A percentile compares a stretch with the other conserved stretches of the same genome.
Conservation (phyloP, 495 filamentous ascomycete genomes). For the Chaetomium cochliodes region DNA sequence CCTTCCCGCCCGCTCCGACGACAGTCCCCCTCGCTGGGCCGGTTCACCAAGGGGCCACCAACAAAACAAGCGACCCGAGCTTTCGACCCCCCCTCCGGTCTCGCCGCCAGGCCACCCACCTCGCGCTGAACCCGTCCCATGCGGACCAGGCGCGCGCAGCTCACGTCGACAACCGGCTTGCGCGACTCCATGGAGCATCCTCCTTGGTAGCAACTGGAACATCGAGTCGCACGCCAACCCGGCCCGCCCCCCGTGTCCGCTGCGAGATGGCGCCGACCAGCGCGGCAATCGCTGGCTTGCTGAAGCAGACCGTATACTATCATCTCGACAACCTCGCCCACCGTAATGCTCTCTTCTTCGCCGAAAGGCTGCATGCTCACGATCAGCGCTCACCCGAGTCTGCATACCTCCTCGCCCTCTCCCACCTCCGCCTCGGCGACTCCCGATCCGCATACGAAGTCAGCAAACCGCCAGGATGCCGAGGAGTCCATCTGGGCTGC, state of each 20-base stretch:
- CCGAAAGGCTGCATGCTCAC: constrained; percentile 78
- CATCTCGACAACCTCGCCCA: constrained; percentile 87
- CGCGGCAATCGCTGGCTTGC: constrained; percentile 65
- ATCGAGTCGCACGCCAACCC: constrained; percentile 27
- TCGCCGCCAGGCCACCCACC: constrained; percentile 6
- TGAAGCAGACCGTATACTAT: constrained; percentile 85
- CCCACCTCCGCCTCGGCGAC: constrained; percentile 78
- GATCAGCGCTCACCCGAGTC: constrained; percentile 78
- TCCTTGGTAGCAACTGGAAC: constrained; percentile 29
- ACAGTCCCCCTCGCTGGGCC: constrained; percentile 19
- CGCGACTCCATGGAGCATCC: constrained; percentile 34
- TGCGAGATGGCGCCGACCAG: constrained; percentile 67
- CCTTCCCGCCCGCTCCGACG: constrained; percentile 22
- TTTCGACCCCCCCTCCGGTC: not conserved
- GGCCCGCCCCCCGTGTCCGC: constrained; percentile 20
- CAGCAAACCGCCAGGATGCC: constrained; percentile 59
- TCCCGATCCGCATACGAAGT: constrained; percentile 64
- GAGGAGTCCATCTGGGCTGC: constrained; percentile 77
- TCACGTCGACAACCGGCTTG: constrained; percentile 1
- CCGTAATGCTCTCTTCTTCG: constrained; percentile 87
- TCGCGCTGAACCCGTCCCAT: constrained; percentile 11
- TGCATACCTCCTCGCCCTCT: constrained; percentile 76
- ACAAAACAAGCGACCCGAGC: not conserved
- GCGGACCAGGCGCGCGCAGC: constrained; percentile 4
- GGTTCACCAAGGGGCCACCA: constrained; percentile 1